Conservation (phyloP, 768 basidiomycete genomes). For the Tricholoma sp. region DNA sequence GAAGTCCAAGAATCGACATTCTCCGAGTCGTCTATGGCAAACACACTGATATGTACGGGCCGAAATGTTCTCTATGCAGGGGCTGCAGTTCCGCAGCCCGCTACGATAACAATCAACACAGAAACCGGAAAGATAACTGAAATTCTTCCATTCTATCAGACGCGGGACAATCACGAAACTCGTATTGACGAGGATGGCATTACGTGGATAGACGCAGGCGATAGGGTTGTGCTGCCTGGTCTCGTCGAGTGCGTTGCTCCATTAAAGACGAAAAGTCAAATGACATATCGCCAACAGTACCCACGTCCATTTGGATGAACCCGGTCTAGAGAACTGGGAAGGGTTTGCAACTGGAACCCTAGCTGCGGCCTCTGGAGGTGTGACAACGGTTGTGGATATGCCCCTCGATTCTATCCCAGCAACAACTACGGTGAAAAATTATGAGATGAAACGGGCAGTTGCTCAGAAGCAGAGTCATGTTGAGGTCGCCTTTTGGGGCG, state of each 20-base stretch:
- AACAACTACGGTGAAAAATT: conserved; percentile 79
- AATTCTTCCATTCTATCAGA: conserved; percentile 33
- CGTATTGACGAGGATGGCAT: conserved; percentile 21
- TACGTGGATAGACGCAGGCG: conserved; percentile 52
- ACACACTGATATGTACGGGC: conserved; percentile 34
- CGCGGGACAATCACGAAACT: conserved; percentile 16
- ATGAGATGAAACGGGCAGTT: conserved; percentile 64
- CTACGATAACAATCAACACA: conserved; percentile 59
- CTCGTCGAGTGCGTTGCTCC: conserved; percentile 63
- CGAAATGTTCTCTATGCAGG: conserved; percentile 54
- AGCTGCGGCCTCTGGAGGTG: conserved; percentile 88
- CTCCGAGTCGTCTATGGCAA: background rate
- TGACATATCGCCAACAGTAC: conserved; percentile 41
- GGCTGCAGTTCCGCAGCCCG: conserved; percentile 43
- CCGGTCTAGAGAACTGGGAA: conserved; percentile 91
- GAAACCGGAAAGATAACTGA: conserved; percentile 53
- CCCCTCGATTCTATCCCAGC: conserved; percentile 97
- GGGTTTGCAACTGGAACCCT: conserved; percentile 86
- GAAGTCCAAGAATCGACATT: too few relatives aligned
- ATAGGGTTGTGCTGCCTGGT: conserved; percentile 66
- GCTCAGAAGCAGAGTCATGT: conserved; percentile 71
- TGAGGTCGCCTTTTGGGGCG: conserved; percentile 93
- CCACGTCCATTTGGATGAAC: conserved; percentile 93
- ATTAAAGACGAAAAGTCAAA: conserved; percentile 4
- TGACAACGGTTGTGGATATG: conserved; percentile 96